Conservation (phyloP, 2,329 filamentous ascomycete species). For the Hypoxylon sp. region DNA sequence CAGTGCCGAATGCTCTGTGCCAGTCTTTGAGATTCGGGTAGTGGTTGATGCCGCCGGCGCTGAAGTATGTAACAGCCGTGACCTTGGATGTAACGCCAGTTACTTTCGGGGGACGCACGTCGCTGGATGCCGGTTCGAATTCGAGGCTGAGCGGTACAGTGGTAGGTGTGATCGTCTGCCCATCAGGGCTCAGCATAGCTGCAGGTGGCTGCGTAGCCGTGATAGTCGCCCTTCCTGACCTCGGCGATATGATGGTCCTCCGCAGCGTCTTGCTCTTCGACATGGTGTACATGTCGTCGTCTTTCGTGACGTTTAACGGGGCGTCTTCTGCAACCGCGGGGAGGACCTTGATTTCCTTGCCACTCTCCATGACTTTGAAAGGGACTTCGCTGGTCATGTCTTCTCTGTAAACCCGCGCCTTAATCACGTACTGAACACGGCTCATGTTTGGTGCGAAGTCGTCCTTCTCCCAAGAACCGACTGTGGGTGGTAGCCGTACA, state of each 20-base stretch:
- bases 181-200: conserved; percentile 67
- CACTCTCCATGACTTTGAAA: conserved; percentile 59
- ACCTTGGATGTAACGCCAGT: conserved; percentile 67
- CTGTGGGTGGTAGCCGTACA: conserved; percentile 67
- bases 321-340: conserved; percentile 66
- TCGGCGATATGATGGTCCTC: conserved; percentile 67
- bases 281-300: conserved; percentile 66
- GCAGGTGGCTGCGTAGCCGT: conserved; percentile 64
- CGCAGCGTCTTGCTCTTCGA: conserved; percentile 67
- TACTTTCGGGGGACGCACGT: conserved; percentile 64
- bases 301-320: conserved; percentile 64
- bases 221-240: conserved; percentile 65
- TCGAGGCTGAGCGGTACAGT: conserved; percentile 62
- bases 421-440: conserved; percentile 67
- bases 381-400: conserved; percentile 50
- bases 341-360: conserved; percentile 66
- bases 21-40: conserved; percentile 68
- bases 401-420: conserved; percentile 61
- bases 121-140: conserved; percentile 63
- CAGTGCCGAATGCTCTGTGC: conserved; percentile 56
- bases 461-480: conserved; percentile 68
- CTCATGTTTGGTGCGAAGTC: conserved; percentile 71
- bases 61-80: conserved; percentile 67
- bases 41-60: conserved; percentile 60
- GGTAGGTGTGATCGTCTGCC: conserved; percentile 60